These are phyloP conservation scores for Metschnikowia shivogae DNA, from an alignment of 805 yeast genomes.

Conservation along the genomic window DNA sequence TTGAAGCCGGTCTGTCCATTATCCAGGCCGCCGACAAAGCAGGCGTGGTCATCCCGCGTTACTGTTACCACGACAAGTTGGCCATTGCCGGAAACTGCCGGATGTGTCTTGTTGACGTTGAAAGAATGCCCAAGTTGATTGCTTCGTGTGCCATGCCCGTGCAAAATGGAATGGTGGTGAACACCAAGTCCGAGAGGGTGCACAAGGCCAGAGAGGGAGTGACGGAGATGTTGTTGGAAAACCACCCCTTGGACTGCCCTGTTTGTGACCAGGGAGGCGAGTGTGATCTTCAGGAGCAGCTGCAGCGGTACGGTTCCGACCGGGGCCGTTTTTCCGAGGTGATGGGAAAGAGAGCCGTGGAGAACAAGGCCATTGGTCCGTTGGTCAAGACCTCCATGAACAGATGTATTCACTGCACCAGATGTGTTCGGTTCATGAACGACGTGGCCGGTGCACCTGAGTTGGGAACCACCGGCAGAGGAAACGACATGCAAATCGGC, in stretches of 20 bases:
- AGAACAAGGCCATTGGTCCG: slow-evolving; percentile 88
- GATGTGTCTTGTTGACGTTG: slow-evolving; percentile 88
- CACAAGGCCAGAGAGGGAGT: slow-evolving; percentile 85
- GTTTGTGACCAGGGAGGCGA: slow-evolving; percentile 95
- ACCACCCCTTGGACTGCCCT: slow-evolving; percentile 91
- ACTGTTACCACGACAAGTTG: slow-evolving; percentile 87
- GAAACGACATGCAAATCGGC: slow-evolving; percentile 89
- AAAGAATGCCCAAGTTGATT: slow-evolving; percentile 82
- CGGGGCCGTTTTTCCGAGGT: slow-evolving; percentile 82
- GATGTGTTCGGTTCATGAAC: slow-evolving; percentile 86
- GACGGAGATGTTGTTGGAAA: slow-evolving; percentile 81
- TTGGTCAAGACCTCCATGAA: slow-evolving; percentile 87
- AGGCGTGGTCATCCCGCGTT: slow-evolving; percentile 82
- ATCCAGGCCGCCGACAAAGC: slow-evolving; percentile 92
- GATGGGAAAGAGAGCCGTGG: slow-evolving; percentile 83
- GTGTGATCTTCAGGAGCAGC: slow-evolving; percentile 88
- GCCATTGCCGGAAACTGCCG: slow-evolving; percentile 92
- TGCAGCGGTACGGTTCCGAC: slow-evolving; percentile 77
- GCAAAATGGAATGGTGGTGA: slow-evolving; percentile 83
- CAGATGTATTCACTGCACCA: slow-evolving; percentile 87
- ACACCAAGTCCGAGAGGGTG: slow-evolving; percentile 73
- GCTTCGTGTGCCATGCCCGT: slow-evolving; percentile 93
- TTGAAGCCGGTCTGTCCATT: slow-evolving; percentile 83
- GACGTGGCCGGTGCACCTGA: slow-evolving; percentile 93
- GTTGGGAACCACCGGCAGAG: slow-evolving; percentile 84